Evolutionary conservation across 768 basidiomycete species (phyloP), one percentile per base, ranked within the genome.

Genomic region (Tulasnella sp.): DNA sequence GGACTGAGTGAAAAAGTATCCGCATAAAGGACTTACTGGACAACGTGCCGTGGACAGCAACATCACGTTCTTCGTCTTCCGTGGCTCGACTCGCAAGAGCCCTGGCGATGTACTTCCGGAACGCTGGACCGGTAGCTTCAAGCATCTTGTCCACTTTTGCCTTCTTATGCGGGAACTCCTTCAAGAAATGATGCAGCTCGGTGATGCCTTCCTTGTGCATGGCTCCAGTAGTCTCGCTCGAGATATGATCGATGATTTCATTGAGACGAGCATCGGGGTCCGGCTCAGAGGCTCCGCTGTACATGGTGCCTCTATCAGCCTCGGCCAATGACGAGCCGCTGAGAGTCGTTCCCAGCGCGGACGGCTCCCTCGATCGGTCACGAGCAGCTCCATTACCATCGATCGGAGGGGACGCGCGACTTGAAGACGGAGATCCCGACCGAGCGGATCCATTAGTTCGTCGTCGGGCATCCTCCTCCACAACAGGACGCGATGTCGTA

Each of bases 141-240:
- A 93, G 75, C 73, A 91, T 77, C 66, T 89, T 88, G 65, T 92
- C 90, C 19, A 92, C 88, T 39, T 80, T 80, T 2, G 80, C 71
- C 64, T 79, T 77, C 66, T 89, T 91, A 63, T 89, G 81, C 0
- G 91, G 92, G 66, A 96, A 81, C 27, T 82, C 83, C 70, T 92
- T 92, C 65, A 97, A 70, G 74, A 92, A 97, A 34, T 90, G 83
- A 67, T 97, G 90, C 21, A 99, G 73, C 64, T 93, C 90, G 2
- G 90, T 93, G 56, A 98, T 92, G 3, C 90, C 89, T 68, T 94
- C 89, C 69, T 91, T 91, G 68, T 91, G 86, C 71, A 89, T 73
- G 14, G 86, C 86, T 14, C 86, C 87, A 3, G 88, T 87, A 21
- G 87, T 86, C 70, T 90, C 85, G 66, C 84, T 86, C 31, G 86